Evolutionary conservation across 129 eudicot genomes (phyloP), one percentile per base, ranked within the genome.

Genomic region (Flaveria robusta): DNA sequence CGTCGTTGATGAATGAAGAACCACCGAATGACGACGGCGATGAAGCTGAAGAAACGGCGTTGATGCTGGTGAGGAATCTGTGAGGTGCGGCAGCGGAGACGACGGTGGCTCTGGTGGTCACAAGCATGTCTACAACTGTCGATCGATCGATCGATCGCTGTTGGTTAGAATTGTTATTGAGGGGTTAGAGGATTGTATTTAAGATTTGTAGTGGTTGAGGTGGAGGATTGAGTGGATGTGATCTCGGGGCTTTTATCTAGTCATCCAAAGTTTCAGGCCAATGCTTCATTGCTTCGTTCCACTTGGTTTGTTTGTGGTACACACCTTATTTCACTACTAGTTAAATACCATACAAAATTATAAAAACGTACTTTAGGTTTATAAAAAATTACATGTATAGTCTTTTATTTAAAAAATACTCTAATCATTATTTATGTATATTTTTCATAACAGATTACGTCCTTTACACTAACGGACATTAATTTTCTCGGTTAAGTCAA

Each of bases 81-180:
- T 34, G 70, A 71, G 68, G 81, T 77, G 66, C 81, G 63, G 49
- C 83, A 66, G 93, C 70, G 54, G 84, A 74, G 42, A 82, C 83
- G 43, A 80, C 85, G 31, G 85, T 63, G 29, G 83, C 77, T 87
- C 81, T 79, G 78, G 66, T 71, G 72, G 66, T 71, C 71, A 71
- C 79, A 62, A 88, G 89, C 93, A 88, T 88, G 31, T 82, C 84
- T 72, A 18, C 39, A 34, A 34, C 77, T 60, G 41, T 72, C 55
- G 4, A n/a, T 42, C 49, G 46, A 76, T 77, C 34, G 72, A 29
- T 31, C 34, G 18, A n/a, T n/a, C n/a, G n/a, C n/a, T n/a, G n/a
- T n/a, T n/a, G n/a, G n/a, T n/a, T n/a, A n/a, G n/a, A n/a, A n/a
- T n/a, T n/a, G 27, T 29, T 7, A 39, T 46, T 68, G 45, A 78